Evolutionary conservation across 192 early-diverging fungal genomes (phyloP), one percentile per base, ranked within the genome.

Genomic region (Coemansia sp.): DNA sequence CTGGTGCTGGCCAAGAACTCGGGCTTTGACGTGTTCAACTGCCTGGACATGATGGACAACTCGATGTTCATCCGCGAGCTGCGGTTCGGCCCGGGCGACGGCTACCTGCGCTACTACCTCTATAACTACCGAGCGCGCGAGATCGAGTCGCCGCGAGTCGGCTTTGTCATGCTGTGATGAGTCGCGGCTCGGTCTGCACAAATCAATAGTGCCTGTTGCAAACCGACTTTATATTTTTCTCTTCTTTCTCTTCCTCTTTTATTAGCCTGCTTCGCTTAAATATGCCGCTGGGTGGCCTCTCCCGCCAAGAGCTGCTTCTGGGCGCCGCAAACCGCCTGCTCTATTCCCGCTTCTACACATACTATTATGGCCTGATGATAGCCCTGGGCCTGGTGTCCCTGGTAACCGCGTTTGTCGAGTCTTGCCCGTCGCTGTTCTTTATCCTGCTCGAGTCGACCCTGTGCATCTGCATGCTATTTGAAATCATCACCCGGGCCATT

Each of bases 21-120:
- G 17, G 74, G 81, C 27, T 91, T 95, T 69, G 97, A 99, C 77
- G 97, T 99, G 20, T 87, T 97, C 58, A 99, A 99, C 72, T 90
- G 89, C 41, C 72, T 99, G 58, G 82, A 90, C 52, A 79, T 98
- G 64, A 89, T 95, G 90, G 91, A 94, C 50, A 99, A 99, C 75
- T 45, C 64, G 5, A 43, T 80, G 49, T 92, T 95, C 59, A 64
- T 88, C 3, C 83, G 89, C 4, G 85, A 89, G 21, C 84, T 95
- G 19, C 88, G 87, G 61, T 99, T 98, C 75, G 91, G 92, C 32
- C 78, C 81, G 14, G 97, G 97, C 35, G 94, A 99, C 58, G 97
- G 97, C 1, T 82, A 83, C 65, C 74, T 99, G 52, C 87, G 96
- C 66, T 99, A 90, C 77, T 99, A 99, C 67, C 67, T 99, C 53